Evolutionary conservation across 208 protist species (phyloP), one percentile per base, ranked within the genome.

Genomic region (Trypanosoma caninum): DNA sequence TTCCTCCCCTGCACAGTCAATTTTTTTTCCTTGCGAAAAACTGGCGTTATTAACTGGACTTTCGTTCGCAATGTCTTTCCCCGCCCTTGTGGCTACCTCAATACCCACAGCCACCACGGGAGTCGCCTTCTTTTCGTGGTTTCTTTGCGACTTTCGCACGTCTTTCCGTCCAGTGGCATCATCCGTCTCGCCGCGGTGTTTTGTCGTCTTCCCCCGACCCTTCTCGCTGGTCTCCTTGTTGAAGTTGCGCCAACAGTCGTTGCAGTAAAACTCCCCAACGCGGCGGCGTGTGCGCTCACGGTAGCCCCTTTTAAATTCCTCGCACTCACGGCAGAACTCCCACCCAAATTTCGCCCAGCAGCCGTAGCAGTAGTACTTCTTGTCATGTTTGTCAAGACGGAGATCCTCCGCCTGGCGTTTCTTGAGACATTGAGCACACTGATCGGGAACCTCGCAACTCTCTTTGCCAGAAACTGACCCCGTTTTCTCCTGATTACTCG

Each of bases 311-410:
- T 74, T 73, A 58, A 93, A 93, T 65, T 84, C 82, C 25, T 67
- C 65, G 53, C 87, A 93, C 38, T 76, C 46, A 41, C 18, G 25
- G 53, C 87, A 93, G 73, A 85, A 84, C 55, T 69, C 74, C 63
- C 71, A 86, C 20, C 87, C 87, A 16, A 54, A 38, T 46, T 79
- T 77, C 16, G 72, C 72, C 87, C 87, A 93, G 68, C 87, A 93
- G 33, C 59, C 56, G 65, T 89, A 89, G 65, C 87, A 93, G 71
- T 89, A 93, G 38, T 69, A 69, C 40, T 69, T 51, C 40, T 67
- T 46, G 59, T 89, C 82, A 16, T 69, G 58, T 9, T 63, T 54
- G 50, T 88, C 77, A 7, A 84, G 51, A 30, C 80, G 87, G 20
- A 93, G 75, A 59, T 90, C 82, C 42, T 93, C 80, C n/a, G 65